These are phyloP conservation scores for Bryum argenteum DNA, from an alignment of 225 moss, liverwort and hornwort genomes.

Conservation along the genomic window DNA sequence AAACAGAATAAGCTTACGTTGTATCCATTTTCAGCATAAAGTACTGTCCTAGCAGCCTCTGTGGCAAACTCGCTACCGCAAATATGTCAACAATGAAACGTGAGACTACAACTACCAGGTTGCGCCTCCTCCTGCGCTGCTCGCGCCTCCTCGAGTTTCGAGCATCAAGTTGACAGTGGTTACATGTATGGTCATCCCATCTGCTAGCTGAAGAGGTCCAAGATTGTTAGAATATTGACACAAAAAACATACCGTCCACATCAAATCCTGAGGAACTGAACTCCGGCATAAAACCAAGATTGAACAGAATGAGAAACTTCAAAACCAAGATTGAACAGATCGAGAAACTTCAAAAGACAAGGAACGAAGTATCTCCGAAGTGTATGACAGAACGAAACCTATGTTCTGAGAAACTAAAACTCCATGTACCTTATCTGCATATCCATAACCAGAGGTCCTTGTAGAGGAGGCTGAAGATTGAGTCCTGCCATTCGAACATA, in stretches of 20 bases:
- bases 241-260: conserved; percentile 8
- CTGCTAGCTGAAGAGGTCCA: conserved; percentile 76
- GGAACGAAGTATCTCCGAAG: conserved; percentile 17
- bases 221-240: conserved; percentile 1
- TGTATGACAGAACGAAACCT: conserved; percentile 10
- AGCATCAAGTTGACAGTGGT: conserved; percentile 96
- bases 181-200: conserved; percentile 96
- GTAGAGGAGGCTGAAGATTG: conserved; percentile 54
- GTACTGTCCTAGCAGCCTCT: conserved; percentile 11
- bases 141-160: conserved; percentile 94
- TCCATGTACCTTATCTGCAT: conserved; percentile 85
- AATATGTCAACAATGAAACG: conserved; percentile 11
- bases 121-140: conserved; percentile 73
- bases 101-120: conserved; percentile 64
- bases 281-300: background rate
- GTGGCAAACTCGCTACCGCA: background rate
- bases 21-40: conserved; percentile 13
- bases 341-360: conserved; percentile 15
- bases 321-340: too few relatives aligned
- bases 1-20: conserved; percentile 3
- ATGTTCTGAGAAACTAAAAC: conserved; percentile 12
- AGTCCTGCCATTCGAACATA: conserved; percentile 46
- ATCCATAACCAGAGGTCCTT: conserved; percentile 79
- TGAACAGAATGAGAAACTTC: too few relatives aligned
- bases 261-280: conserved; percentile 11